Evolutionary conservation across 352 stramenopile species (phyloP).

Genomic region (Phytopythium aichiense): DNA sequence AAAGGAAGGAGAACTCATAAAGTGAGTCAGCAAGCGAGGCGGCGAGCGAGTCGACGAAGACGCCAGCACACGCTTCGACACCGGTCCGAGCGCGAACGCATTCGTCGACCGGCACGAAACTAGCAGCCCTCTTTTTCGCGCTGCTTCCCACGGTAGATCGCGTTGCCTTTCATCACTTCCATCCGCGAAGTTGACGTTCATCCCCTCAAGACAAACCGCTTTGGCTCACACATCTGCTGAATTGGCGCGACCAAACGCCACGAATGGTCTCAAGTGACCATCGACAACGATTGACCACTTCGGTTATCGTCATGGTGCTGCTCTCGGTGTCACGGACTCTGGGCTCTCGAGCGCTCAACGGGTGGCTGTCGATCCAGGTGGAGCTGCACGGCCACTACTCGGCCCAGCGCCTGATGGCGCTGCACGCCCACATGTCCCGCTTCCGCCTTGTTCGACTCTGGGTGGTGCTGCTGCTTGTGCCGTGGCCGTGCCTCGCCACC

Average conservation of each 20-base stretch:
- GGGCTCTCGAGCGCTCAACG: background rate
- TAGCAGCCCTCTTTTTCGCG: background rate
- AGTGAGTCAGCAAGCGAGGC: background rate
- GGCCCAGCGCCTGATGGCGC: conserved; percentile 8
- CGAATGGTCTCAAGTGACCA: background rate
- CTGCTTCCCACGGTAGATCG: background rate
- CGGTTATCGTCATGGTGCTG: background rate
- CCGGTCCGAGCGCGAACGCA: background rate
- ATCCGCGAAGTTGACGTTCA: background rate
- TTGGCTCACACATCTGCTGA: background rate
- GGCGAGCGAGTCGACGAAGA: background rate
- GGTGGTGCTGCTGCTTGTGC: conserved; percentile 8
- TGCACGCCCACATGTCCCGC: conserved; percentile 5
- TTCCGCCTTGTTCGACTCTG: conserved; percentile 5
- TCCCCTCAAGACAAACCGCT: background rate
- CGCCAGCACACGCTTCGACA: background rate
- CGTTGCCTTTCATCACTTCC: background rate
- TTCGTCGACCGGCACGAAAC: too few relatives aligned
- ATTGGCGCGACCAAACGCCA: too few relatives aligned
- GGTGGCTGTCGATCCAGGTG: background rate
- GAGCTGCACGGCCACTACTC: conserved; percentile 12
- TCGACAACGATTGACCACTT: background rate
- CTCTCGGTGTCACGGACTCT: background rate
- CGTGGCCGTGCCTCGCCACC: conserved; percentile 15
- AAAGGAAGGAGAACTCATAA: background rate